A percentile compares a stretch with the other conserved stretches of the same genome.
Evolutionary conservation across 805 yeast genomes (phyloP).

Genomic region (Wickerhamiella qilinensis): DNA sequence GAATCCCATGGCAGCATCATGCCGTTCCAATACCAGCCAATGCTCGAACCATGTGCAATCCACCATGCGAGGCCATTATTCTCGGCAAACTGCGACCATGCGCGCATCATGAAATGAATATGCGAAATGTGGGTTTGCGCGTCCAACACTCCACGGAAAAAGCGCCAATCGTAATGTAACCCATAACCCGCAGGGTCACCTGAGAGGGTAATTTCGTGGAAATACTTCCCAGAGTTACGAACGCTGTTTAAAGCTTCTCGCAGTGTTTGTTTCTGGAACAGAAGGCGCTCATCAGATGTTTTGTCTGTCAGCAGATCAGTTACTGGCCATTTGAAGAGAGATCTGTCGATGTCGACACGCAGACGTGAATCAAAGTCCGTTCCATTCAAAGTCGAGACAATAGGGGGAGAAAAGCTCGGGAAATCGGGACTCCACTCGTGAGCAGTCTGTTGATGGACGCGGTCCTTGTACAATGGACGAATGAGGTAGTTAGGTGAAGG

Average conservation of each 20-base stretch:
- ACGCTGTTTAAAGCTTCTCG: neutral
- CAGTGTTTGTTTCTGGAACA: neutral
- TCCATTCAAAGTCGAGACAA: neutral
- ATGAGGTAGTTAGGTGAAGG: neutral
- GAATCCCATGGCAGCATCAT: conserved; percentile 38
- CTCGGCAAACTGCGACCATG: conserved; percentile 30
- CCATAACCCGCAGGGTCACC: conserved; percentile 13
- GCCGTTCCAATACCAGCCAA: conserved; percentile 38
- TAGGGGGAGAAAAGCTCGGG: conserved; percentile 8
- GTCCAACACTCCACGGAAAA: conserved; percentile 32
- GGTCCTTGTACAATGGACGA: neutral
- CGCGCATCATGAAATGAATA: conserved; percentile 30
- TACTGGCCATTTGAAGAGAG: neutral
- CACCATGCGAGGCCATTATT: conserved; percentile 30
- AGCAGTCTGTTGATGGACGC: neutral
- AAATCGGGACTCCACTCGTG: neutral
- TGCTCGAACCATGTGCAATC: conserved; percentile 33
- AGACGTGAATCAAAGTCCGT: neutral
- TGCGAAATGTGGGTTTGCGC: conserved; percentile 28
- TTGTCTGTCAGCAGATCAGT: neutral
- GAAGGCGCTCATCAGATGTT: neutral
- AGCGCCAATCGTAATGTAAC: conserved; percentile 47
- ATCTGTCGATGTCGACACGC: neutral
- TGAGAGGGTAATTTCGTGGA: conserved; percentile 9
- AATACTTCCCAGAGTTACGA: conserved; percentile 9